A percentile compares a stretch with the other conserved stretches of the same genome.
These are phyloP conservation scores for Olyra latifolia DNA, from an alignment of 176 grass and related monocot genomes.

Conservation along the genomic window DNA sequence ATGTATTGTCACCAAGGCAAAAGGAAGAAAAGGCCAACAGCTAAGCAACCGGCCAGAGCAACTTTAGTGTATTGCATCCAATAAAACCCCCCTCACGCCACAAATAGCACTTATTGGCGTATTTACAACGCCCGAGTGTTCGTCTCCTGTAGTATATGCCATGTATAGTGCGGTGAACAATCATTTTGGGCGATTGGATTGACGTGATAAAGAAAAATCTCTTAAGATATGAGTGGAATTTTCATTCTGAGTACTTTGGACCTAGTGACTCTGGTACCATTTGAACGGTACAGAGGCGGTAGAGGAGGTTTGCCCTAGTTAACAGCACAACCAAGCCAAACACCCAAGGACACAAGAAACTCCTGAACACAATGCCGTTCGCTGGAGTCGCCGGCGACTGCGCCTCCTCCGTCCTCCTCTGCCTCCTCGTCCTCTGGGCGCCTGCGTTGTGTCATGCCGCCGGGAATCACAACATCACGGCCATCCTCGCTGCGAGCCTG, in stretches of 20 bases:
- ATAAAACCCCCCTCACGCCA: neutral
- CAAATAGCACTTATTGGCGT: neutral
- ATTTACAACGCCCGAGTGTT: neutral
- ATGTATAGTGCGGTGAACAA: neutral
- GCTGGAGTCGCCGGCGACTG: neutral
- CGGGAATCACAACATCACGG: constrained; percentile 45
- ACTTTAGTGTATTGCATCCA: neutral
- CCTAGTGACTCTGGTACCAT: neutral
- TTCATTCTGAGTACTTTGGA: no score
- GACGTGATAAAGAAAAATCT: no score
- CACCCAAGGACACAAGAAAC: neutral
- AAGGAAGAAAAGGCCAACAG: neutral
- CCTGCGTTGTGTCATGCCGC: neutral
- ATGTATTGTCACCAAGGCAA: neutral
- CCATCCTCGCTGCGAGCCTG: constrained; percentile 42
- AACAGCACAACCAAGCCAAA: neutral
- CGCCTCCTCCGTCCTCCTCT: neutral
- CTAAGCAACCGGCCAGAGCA: neutral
- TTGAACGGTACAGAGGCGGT: neutral
- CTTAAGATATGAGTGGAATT: no score
- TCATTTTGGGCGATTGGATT: no score
- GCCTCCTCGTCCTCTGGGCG: constrained; percentile 29
- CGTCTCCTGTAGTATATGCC: neutral
- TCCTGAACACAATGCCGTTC: neutral
- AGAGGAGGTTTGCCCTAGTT: neutral